Percentiles rank a stretch among this genome's conserved stretches.
Evolutionary conservation across 2,329 filamentous ascomycete genomes (phyloP).

Genomic region (Fusarium musae): DNA sequence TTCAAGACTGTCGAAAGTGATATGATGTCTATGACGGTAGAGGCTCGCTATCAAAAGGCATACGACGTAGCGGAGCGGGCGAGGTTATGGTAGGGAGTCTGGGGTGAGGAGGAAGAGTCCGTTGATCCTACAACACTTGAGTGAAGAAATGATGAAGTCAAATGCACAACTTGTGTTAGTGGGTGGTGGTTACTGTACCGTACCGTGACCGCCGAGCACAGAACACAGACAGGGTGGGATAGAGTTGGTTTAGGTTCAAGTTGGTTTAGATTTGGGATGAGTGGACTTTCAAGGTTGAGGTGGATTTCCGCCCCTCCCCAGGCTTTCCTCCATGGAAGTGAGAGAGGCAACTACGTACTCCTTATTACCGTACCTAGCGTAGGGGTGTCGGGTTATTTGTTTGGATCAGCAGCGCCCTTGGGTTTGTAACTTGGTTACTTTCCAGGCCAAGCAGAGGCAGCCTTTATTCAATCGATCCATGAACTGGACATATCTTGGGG

Average conservation of each 20-base stretch:
- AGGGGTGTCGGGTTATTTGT: not conserved
- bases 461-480: not conserved
- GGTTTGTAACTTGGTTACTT: not conserved
- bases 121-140: constrained; percentile 16
- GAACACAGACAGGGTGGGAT: not conserved
- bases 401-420: not conserved
- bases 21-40: constrained; percentile 25
- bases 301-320: constrained; percentile 31
- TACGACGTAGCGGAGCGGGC: constrained; percentile 9
- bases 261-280: constrained; percentile 31
- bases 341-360: not conserved
- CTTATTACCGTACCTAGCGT: constrained; percentile 3
- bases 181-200: constrained; percentile 24
- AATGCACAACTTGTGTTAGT: constrained; percentile 21
- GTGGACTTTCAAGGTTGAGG: constrained; percentile 24
- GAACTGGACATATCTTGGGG: not conserved
- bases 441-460: not conserved
- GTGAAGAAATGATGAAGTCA: constrained; percentile 5
- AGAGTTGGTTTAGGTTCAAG: constrained; percentile 24
- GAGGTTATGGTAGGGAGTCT: constrained; percentile 3
- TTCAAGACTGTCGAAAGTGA: constrained; percentile 4
- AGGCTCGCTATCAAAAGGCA: constrained; percentile 22
- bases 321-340: not conserved
- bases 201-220: constrained; percentile 28
- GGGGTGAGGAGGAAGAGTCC: not conserved